Conservation (phyloP, 2,329 filamentous ascomycete genomes). For the Delphinella strobiligena region DNA sequence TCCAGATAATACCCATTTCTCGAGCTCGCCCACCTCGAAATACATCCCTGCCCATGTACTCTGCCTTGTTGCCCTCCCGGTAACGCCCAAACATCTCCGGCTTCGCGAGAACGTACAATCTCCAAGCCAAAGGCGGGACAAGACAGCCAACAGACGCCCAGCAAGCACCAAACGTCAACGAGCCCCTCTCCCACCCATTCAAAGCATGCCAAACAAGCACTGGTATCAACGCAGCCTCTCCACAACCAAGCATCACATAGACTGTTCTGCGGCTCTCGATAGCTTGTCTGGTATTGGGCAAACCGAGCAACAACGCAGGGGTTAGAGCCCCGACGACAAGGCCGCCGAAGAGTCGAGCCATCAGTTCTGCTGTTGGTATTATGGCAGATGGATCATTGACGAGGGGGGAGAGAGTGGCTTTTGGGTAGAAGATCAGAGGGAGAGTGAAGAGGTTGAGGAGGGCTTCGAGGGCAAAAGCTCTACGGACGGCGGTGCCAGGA, state of each 20-base stretch:
- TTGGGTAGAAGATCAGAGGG: not conserved
- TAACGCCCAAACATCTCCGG: not conserved
- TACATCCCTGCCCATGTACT: no score
- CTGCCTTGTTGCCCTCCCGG: not conserved
- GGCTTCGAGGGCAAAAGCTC: not conserved
- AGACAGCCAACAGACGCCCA: not conserved
- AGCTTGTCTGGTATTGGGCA: not conserved
- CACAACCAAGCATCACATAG: not conserved
- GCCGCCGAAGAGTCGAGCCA: not conserved
- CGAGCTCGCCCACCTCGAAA: no score
- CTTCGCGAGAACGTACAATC: not conserved
- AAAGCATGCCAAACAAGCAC: not conserved
- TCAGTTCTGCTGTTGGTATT: not conserved
- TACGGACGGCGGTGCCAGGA: not conserved
- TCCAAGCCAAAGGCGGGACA: not conserved
- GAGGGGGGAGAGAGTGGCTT: not conserved
- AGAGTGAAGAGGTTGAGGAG: not conserved
- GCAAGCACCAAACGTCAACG: not conserved
- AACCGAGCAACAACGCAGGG: not conserved
- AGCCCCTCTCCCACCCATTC: not conserved
- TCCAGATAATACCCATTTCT: no score
- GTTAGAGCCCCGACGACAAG: not conserved
- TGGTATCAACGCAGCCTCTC: not conserved
- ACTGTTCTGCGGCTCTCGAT: not conserved
- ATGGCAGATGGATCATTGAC: not conserved